Evolutionary conservation across 2,329 filamentous ascomycete genomes (phyloP).

Genomic region (Zasmidium cellare): DNA sequence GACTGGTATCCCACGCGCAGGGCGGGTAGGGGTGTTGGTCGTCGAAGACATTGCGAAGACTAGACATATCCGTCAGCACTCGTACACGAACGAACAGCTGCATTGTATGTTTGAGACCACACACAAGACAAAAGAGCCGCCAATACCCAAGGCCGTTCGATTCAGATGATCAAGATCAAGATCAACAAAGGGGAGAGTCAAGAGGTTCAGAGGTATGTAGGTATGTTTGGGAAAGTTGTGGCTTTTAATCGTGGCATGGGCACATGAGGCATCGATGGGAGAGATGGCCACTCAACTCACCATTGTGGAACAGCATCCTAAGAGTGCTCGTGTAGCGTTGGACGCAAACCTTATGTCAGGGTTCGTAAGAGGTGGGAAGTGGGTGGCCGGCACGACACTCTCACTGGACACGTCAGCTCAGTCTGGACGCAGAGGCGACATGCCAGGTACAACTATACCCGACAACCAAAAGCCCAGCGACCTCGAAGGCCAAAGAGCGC

Average conservation of each 20-base stretch:
- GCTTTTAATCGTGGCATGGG: slow-evolving; percentile 30
- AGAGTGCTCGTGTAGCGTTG: slow-evolving; percentile 24
- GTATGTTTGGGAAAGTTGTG: slow-evolving; percentile 25
- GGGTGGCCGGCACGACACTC: slow-evolving; percentile 26
- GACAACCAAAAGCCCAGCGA: slow-evolving; percentile 16
- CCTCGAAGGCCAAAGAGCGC: slow-evolving; percentile 10
- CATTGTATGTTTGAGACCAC: slow-evolving; percentile 21
- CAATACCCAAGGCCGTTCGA: slow-evolving; percentile 3
- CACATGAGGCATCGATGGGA: background rate
- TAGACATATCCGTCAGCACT: slow-evolving; percentile 12
- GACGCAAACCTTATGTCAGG: slow-evolving; percentile 27
- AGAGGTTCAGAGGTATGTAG: slow-evolving; percentile 9
- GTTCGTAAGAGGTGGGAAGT: slow-evolving; percentile 17
- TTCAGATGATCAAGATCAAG: slow-evolving; percentile 19
- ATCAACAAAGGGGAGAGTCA: slow-evolving; percentile 19
- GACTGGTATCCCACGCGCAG: slow-evolving; percentile 23
- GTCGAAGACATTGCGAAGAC: slow-evolving; percentile 28
- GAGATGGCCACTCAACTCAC: slow-evolving; percentile 27
- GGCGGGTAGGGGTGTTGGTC: slow-evolving; percentile 23
- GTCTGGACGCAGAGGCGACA: slow-evolving; percentile 25
- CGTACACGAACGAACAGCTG: slow-evolving; percentile 5
- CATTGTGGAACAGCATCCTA: slow-evolving; percentile 30
- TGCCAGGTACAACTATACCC: slow-evolving; percentile 33
- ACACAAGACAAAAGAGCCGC: slow-evolving; percentile 25
- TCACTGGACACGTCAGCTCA: slow-evolving; percentile 27